Evolutionary conservation across 2,329 filamentous ascomycete genomes (phyloP), one percentile per base, ranked within the genome.

Genomic region (Plenodomus biglobosus): DNA sequence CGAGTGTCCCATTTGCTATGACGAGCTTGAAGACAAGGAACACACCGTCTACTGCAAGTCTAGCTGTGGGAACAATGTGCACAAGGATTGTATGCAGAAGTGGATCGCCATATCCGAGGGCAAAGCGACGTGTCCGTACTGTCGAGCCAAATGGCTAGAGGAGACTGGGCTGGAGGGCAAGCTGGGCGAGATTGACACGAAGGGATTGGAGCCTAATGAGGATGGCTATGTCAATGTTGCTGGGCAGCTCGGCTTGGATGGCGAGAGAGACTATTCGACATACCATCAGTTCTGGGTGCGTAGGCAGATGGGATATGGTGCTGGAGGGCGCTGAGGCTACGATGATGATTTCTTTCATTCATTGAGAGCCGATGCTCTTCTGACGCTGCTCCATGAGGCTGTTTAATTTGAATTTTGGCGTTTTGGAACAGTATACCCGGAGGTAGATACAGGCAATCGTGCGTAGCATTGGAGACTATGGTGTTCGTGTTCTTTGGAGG

Each of bases 191-290:
- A 74, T 71, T 27, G 75, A 81, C 19, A 72, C 71, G 40, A 77
- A 74, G 52, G 70, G 66, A 0, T 73, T 76, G 2, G 61, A 61
- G 4, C 52, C 71, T 0, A 75, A 73, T 19, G 61, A 61, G 1
- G 82, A 85, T 30, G 84, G 84, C 0, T 86, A 86, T 56, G 71
- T 85, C 39, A 86, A 86, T 61, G 78, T 86, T 2, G 83, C 81
- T 1, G 68, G 75, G 17, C 79, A 85, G 62, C 70, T 86, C n/a
- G 84, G 83, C 1, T 75, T 86, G 52, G 81, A 77, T 50, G 66
- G 66, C 0, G 49, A 64, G n/a, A 71, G 83, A 72, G 65, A 69
- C 40, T 61, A 64, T 32, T 65, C 64, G 18, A 53, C 56, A 0
- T 68, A 69, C 27, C 57, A 67, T 20, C 55, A 40, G 15, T 58